Evolutionary conservation across 2,329 filamentous ascomycete genomes (phyloP), one percentile per base, ranked within the genome.

Genomic region (Alternaria rosae): DNA sequence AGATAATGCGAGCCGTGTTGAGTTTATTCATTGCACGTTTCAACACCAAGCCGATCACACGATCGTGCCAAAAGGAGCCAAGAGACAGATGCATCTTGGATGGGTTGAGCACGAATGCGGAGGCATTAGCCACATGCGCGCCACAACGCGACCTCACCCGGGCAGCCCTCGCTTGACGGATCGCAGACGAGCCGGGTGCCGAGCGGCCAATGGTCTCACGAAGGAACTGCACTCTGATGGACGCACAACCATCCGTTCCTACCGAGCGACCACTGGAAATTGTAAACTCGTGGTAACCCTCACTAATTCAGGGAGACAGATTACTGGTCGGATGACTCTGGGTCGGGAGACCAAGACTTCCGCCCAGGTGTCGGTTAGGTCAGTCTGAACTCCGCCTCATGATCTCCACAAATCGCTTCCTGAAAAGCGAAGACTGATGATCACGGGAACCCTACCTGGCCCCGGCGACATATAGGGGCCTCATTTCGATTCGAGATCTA

Each of bases 321-420:
- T 30, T 25, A 43, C 51, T 42, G 25, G n/a, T 35, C 44, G 30
- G 43, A 45, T 45, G 26, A 59, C 61, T 26, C 61, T 56, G 52
- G 38, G 25, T 54, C 17, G 54, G 47, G 23, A 11, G 6, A 51
- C 47, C 47, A 51, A 51, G 47, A 51, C 47, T 51, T 51, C 47
- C 47, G 47, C 47, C 47, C 41, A 44, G 25, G 25, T 28, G 38
- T 54, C 25, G 54, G 48, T 42, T 58, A 50, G 52, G 53, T 41
- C 48, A 57, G 47, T 26, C 56, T 52, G 35, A 44, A 55, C 62
- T 68, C 55, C 57, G 67, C 67, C 61, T 66, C 67, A 65, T 59
- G 23, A 64, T 61, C 45, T 43, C 48, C 48, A 54, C 54, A 30
- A 45, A 42, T 61, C 32, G n/a, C 47, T 23, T 30, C 50, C 32